Evolutionary conservation across 2,329 filamentous ascomycete species (phyloP), one percentile per base, ranked within the genome.

Genomic region (Diaporthe sp.): DNA sequence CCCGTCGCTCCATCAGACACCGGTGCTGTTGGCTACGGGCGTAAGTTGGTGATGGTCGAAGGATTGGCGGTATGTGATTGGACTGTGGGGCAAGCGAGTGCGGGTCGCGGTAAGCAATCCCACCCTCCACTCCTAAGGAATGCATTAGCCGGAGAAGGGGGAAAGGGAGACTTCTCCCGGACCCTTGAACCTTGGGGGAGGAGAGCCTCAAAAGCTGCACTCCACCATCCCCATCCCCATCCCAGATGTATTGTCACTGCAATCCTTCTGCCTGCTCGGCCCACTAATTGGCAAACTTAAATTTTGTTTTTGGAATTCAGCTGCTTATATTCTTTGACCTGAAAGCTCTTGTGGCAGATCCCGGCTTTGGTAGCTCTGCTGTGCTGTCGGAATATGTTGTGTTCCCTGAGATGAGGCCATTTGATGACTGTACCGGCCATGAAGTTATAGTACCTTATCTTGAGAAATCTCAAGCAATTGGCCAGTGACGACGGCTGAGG

Each of bases 1-100:
- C 19, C 35, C 35, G 22, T 25, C 58, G 27, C 42, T 65, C 44
- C 42, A 50, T 50, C 61, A 37, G 44, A 51, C 30, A 68, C 27
- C 15, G 22, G 12, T 68, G 63, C 63, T n/a, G 63, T 53, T 53
- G 63, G 63, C 47, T 53, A 39, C 44, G 1, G 63, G 30, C 10
- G 47, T n/a, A 10, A 22, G 63, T 39, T 68, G 63, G 63, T 68
- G 63, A 35, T 44, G 63, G n/a, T 68, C 63, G 63, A 68, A 68
- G 63, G 63, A 68, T 68, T 68, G 47, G 63, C 63, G 63, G 63
- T 68, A 68, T 53, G 63, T 53, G 63, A 68, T 68, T 68, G 63
- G 63, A 15, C 32, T 68, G 63, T 68, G 63, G 63, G 63, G 63
- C 63, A n/a, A 35, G 63, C 32, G 17, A 68, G 30, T 8, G 47